Evolutionary conservation across 1,139 yeast genomes (phyloP).

Genomic region (Arxiozyma bovina): DNA sequence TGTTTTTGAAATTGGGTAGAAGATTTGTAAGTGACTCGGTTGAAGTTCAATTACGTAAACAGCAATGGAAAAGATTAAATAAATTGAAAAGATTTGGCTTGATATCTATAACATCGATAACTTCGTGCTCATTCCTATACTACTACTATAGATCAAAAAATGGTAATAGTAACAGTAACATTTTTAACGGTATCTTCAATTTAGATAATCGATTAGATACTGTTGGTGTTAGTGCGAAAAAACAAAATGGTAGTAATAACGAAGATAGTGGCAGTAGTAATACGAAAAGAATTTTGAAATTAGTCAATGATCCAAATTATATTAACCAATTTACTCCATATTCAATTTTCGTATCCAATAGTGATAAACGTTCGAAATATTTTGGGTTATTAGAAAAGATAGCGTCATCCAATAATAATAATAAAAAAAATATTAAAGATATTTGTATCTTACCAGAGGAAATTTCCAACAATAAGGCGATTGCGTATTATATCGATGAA

Average conservation of each 20-base stretch:
- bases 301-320: neutral
- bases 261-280: too few relatives aligned
- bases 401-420: neutral
- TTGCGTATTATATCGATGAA: neutral
- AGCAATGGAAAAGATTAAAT: slow-evolving; percentile 1
- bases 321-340: neutral
- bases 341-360: neutral
- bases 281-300: too few relatives aligned
- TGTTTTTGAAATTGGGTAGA: neutral
- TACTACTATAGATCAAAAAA: neutral
- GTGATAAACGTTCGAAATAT: neutral
- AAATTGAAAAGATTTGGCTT: neutral
- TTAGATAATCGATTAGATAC: neutral
- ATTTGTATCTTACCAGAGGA: neutral
- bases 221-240: too few relatives aligned
- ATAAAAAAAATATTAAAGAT: neutral
- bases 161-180: too few relatives aligned
- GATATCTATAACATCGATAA: neutral
- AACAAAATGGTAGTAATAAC: too few relatives aligned
- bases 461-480: neutral
- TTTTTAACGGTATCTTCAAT: neutral
- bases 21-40: neutral
- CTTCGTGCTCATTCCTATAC: neutral
- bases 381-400: neutral
- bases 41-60: neutral